A percentile compares a stretch with the other conserved stretches of the same genome.
phyloP scores from a whole-genome alignment of 352 stramenopile species.

The Pythium angustatum region DNA sequence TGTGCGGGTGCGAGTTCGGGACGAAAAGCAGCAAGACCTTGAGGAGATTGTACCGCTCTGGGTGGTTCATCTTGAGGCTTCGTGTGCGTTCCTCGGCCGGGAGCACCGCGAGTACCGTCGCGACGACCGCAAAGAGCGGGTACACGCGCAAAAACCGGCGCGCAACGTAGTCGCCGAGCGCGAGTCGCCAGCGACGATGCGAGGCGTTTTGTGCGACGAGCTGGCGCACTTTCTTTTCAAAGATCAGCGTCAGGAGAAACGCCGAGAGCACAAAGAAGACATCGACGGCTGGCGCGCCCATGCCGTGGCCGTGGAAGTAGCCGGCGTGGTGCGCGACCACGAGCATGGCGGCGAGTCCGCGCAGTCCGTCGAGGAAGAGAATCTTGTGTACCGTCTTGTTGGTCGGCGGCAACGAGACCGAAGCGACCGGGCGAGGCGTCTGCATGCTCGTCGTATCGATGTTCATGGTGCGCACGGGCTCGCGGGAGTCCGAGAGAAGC shows the following conservation, averaged over 20 bases:
- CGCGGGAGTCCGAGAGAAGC: too few species aligned
- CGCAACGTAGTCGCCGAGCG: constrained; percentile 45
- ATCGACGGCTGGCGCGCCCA: constrained; percentile 44
- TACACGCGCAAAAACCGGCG: constrained; percentile 54
- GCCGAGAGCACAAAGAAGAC: constrained; percentile 59
- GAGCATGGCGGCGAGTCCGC: constrained; percentile 29
- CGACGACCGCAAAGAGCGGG: constrained; percentile 42
- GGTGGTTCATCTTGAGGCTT: constrained; percentile 26
- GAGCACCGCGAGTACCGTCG: too few species aligned
- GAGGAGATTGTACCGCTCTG: constrained; percentile 31
- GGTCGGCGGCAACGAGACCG: too few species aligned
- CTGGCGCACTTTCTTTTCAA: constrained; percentile 44
- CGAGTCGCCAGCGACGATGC: constrained; percentile 34
- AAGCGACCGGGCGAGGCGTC: too few species aligned
- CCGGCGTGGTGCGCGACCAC: constrained; percentile 28
- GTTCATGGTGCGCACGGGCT: too few species aligned
- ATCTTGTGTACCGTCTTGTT: too few species aligned
- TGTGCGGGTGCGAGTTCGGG: constrained; percentile 36
- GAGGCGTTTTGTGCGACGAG: constrained; percentile 32
- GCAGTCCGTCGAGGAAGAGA: constrained; percentile 35
- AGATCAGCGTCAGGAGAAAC: constrained; percentile 56
- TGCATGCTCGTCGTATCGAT: too few species aligned
- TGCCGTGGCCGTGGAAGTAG: constrained; percentile 41
- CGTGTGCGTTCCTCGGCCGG: constrained; percentile 31
- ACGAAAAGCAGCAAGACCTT: constrained; percentile 45